phyloP scores from a whole-genome alignment of 495 filamentous ascomycete species.

The Aspergillus olivimuriae region DNA sequence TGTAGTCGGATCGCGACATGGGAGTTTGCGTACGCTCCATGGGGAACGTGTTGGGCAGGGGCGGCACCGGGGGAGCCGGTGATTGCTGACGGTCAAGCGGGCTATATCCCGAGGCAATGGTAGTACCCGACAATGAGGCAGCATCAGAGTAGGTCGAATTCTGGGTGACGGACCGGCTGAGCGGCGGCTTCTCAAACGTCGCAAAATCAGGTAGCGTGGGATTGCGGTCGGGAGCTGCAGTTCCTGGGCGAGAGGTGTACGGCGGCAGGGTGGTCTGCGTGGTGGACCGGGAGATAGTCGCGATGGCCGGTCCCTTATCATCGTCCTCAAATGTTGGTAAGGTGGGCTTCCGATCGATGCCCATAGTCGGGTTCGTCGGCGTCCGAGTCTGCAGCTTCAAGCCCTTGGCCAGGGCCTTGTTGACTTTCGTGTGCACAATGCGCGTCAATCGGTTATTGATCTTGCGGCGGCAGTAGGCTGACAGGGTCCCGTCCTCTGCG shows the following conservation, averaged over 20 bases:
- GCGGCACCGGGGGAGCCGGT: constrained; percentile 21
- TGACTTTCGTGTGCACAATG: constrained; percentile 76
- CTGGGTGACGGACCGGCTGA: constrained; percentile 38
- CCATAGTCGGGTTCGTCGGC: constrained; percentile 45
- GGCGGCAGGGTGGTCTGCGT: constrained; percentile 61
- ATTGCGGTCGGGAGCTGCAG: constrained; percentile 21
- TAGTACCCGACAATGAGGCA: constrained; percentile 50
- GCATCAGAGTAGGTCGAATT: constrained; percentile 32
- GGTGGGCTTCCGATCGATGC: constrained; percentile 55
- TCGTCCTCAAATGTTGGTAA: constrained; percentile 54
- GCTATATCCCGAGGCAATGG: constrained; percentile 54
- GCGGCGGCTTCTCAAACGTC: constrained; percentile 20
- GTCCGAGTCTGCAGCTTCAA: constrained; percentile 53
- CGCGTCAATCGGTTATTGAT: constrained; percentile 72
- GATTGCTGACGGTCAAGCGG: constrained; percentile 31
- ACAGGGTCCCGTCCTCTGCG: constrained; percentile 65
- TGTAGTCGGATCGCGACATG: constrained; percentile 2
- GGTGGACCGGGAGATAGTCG: constrained; percentile 56
- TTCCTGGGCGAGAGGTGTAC: constrained; percentile 52
- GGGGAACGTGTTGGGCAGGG: constrained; percentile 15
- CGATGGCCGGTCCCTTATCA: constrained; percentile 54
- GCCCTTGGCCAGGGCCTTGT: constrained; percentile 77
- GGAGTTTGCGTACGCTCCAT: constrained; percentile 17
- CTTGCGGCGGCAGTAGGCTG: constrained; percentile 82
- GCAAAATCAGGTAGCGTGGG: constrained; percentile 38